Evolutionary conservation across 2,329 filamentous ascomycete genomes (phyloP), one percentile per base, ranked within the genome.

Genomic region (Clonostachys chloroleuca): DNA sequence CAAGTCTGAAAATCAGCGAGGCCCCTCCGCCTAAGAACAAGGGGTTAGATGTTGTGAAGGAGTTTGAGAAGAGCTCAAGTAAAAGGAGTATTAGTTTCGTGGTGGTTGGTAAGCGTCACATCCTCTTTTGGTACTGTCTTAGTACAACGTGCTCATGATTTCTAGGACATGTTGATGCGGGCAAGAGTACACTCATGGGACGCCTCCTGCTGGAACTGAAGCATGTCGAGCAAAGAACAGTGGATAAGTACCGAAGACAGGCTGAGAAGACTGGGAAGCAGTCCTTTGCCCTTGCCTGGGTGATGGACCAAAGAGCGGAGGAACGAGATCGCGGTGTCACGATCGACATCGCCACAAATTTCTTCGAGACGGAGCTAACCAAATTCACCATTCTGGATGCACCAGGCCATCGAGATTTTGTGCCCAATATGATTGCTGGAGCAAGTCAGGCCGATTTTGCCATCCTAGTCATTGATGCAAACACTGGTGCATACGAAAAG

Each of bases 361-460:
- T 91, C 53, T 99, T 99, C 60, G 89, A 95, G 61, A 99, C 95
- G 0, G 84, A 89, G 2, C 86, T 79, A 45, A 94, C 90, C 0
- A 80, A 79, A 12, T 97, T 97, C 60, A 97, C 94, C 2, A 96
- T 99, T 42, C 77, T 99, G 5, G 94, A 99, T 63, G 92, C 94
- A 0, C 94, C 94, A 0, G 94, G 94, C 0, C 94, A 99, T 66
- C 81, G 85, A 51, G 94, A 99, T 63, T 99, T 97, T 61, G 91
- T 99, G 17, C 94, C 94, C 1, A 99, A 96, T 65, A 99, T 99
- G 94, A 96, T 99, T 63, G 92, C 92, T 3, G 94, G 94, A 13
- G 91, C 92, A 5, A 94, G 89, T 49, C 92, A 96, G 67, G 95
- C 94, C 10, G 94, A 99, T 63, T 94, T 97, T 65, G 94, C 92